Conservation (phyloP, 2,329 filamentous ascomycete species). For the Pseudogymnoascus sp. region DNA sequence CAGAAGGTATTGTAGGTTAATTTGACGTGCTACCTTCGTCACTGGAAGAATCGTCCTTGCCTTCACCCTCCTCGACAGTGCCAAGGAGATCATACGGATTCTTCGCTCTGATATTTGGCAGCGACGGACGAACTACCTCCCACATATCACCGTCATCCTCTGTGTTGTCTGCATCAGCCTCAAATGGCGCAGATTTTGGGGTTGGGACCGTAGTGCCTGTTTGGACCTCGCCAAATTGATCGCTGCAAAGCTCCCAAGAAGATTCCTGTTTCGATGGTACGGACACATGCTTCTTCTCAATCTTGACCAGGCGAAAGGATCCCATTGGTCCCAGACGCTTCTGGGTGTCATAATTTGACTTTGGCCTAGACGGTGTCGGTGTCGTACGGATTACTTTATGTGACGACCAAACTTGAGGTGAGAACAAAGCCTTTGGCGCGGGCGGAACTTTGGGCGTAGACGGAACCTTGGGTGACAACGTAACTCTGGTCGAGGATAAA, state of each 20-base stretch:
- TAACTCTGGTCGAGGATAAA: not conserved
- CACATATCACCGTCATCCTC: not conserved
- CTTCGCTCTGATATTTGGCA: not conserved
- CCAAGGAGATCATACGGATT: not conserved
- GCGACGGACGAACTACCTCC: not conserved
- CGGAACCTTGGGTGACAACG: too few species aligned
- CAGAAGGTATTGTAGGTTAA: not conserved
- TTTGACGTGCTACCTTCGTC: not conserved
- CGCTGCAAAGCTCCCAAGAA: not conserved
- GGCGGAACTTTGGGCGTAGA: not conserved
- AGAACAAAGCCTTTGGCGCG: not conserved
- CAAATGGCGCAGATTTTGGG: not conserved
- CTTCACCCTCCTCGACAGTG: not conserved
- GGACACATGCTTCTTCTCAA: not conserved
- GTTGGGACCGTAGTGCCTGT: not conserved
- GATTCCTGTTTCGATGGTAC: not conserved
- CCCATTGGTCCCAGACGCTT: not conserved
- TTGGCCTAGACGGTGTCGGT: not conserved
- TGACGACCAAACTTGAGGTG: not conserved
- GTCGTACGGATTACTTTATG: not conserved
- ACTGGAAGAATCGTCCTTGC: not conserved
- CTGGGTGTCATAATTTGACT: not conserved
- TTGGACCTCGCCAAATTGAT: not conserved
- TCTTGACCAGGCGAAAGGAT: not conserved
- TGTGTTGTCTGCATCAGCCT: not conserved